A percentile compares a stretch with the other conserved stretches of the same genome.
These are phyloP conservation scores for Psilocybe subaeruginosa DNA, from an alignment of 768 basidiomycete species.

Conservation along the genomic window DNA sequence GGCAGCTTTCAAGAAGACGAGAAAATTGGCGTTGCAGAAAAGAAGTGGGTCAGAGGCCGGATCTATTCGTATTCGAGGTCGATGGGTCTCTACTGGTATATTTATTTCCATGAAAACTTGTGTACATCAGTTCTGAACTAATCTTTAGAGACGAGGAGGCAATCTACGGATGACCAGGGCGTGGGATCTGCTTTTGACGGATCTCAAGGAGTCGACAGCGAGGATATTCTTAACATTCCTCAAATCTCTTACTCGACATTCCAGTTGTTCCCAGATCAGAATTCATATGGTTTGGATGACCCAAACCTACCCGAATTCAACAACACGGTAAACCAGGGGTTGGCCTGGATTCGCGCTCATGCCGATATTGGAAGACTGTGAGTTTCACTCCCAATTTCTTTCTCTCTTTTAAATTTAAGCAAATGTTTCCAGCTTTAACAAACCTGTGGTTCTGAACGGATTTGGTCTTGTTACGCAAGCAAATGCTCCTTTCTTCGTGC, in stretches of 20 bases:
- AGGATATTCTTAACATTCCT: slow-evolving; percentile 63
- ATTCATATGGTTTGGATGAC: slow-evolving; percentile 51
- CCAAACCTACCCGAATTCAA: slow-evolving; percentile 53
- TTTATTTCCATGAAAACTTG: neutral
- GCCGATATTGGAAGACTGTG: slow-evolving; percentile 47
- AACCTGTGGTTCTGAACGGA: slow-evolving; percentile 54
- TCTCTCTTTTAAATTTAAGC: neutral
- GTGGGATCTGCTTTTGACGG: slow-evolving; percentile 62
- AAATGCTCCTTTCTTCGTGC: slow-evolving; percentile 57
- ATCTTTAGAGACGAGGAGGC: slow-evolving; percentile 47
- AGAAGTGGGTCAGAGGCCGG: slow-evolving; percentile 32
- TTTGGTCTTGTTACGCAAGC: slow-evolving; percentile 67
- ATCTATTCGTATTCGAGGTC: slow-evolving; percentile 58
- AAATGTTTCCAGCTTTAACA: slow-evolving; percentile 45
- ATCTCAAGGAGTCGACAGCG: slow-evolving; percentile 65
- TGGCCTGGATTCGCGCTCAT: slow-evolving; percentile 59
- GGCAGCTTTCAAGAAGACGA: slow-evolving; percentile 47
- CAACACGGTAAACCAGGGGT: slow-evolving; percentile 51
- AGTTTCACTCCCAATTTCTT: slow-evolving; percentile 16
- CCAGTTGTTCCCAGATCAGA: slow-evolving; percentile 73
- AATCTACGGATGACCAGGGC: slow-evolving; percentile 34
- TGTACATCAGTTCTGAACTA: slow-evolving; percentile 8
- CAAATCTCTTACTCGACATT: slow-evolving; percentile 61
- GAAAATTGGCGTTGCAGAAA: slow-evolving; percentile 32
- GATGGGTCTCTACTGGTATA: slow-evolving; percentile 59